A percentile compares a stretch with the other conserved stretches of the same genome.
Conservation (phyloP, 495 filamentous ascomycete species). For the Ramalina intermedia region DNA sequence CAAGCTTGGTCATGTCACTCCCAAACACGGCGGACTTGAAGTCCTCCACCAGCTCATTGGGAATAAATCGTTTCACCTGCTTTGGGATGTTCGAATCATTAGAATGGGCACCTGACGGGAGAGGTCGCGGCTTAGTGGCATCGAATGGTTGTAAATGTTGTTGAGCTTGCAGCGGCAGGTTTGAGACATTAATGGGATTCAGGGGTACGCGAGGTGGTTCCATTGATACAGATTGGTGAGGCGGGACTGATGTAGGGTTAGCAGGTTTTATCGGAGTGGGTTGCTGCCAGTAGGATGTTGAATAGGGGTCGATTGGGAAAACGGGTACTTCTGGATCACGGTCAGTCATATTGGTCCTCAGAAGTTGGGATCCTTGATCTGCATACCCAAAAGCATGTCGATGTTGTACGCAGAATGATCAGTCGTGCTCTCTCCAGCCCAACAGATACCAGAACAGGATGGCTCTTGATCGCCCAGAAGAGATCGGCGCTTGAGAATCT, state of each 20-base stretch:
- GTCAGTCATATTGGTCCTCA: constrained; percentile 1
- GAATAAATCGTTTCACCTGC: constrained; percentile 23
- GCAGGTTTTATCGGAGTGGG: constrained; percentile 6
- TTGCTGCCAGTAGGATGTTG: constrained; percentile 60
- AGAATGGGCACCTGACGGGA: not conserved
- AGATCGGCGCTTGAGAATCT: constrained; percentile 23
- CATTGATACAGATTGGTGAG: constrained; percentile 15
- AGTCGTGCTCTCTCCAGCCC: constrained; percentile 40
- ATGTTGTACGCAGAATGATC: constrained; percentile 45
- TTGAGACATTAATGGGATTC: constrained; percentile 6
- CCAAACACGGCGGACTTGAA: constrained; percentile 59
- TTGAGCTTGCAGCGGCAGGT: not conserved
- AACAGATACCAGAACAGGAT: constrained; percentile 61
- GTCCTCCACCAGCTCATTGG: constrained; percentile 47
- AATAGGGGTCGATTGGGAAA: constrained; percentile 72
- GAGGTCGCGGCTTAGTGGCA: constrained; percentile 13
- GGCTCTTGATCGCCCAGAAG: constrained; percentile 63
- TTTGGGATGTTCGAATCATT: constrained; percentile 19
- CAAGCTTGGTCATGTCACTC: constrained; percentile 59
- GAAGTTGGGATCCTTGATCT: not conserved
- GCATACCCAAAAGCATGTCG: constrained; percentile 57
- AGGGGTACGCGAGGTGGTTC: constrained; percentile 14
- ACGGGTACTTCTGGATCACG: constrained; percentile 24
- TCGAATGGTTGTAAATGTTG: not conserved
- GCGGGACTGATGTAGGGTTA: constrained; percentile 8